Base-by-base conservation (phyloP, 495 filamentous ascomycete genomes). In the Podospora pseudopauciseta region DNA sequence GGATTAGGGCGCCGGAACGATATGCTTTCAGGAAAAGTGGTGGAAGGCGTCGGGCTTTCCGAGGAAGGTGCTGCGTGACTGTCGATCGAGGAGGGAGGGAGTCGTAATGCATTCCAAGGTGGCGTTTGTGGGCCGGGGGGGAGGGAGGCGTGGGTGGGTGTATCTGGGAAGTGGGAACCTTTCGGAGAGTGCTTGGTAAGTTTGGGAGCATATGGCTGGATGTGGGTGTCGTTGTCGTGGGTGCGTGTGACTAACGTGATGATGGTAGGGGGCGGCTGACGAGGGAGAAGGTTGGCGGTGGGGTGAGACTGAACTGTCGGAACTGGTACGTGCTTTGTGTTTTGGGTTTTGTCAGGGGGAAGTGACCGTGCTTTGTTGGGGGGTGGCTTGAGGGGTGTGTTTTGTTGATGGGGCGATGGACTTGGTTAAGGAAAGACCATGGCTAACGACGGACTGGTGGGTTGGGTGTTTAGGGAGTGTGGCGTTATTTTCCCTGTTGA, bases 111-210 rank as follows among this genome's bases (percentile, higher is more conserved):
- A 99, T 78, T 94, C 88, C 75, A 99, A 99, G 79, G 80, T 96
- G 53, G 79, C 95, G 49, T 91, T 89, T 68, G 90, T 88, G 5
- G 83, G 86, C 13, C 86, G 82, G 30, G 18, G 72, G 63, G 5
- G 65, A 62, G 16, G 28, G 28, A 23, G 18, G 3, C 34, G 57
- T 15, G 63, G 66, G 9, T 98, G 91, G 87, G 91, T 86, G 0
- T 99, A 99, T 73, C 81, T 96, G n/a, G 95, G 95, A 19, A 95
- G 91, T 70, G 92, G 92, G 1, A 99, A 99, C 77, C 73, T 96
- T 7, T 94, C 92, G 0, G 93, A 97, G 77, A 93, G 90, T 72
- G 95, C 95, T 11, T 99, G 95, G 91, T 94, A 80, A 77, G 86
- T 82, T 9, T 15, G 1, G 20, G 23, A 1, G 0, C 56, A 58